A percentile compares a stretch with the other conserved stretches of the same genome.
Evolutionary conservation across 306 rosid species (phyloP).

Genomic region (Astragalus glycyphyllos): DNA sequence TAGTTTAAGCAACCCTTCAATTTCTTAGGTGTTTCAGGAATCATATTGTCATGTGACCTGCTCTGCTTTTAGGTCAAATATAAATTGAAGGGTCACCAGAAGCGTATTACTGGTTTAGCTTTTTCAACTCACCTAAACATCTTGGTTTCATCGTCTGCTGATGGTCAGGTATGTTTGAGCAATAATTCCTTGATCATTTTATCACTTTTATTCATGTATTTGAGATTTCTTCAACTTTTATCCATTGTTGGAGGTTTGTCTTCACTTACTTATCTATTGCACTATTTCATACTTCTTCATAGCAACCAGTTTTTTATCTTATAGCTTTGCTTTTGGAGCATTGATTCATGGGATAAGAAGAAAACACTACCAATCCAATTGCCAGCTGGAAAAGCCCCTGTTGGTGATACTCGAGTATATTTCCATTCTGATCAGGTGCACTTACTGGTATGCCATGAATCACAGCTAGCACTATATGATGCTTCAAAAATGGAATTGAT

Average conservation of each 20-base stretch:
- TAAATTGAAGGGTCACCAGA: conserved; percentile 78
- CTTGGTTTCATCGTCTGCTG: conserved; percentile 77
- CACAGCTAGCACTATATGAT: conserved; percentile 66
- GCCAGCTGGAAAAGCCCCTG: conserved; percentile 48
- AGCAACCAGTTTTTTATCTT: conserved; percentile 26
- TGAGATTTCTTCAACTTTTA: conserved; percentile 20
- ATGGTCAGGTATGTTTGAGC: conserved; percentile 68
- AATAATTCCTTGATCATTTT: neutral
- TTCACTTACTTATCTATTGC: conserved; percentile 7
- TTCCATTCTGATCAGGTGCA: conserved; percentile 62
- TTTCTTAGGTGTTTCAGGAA: conserved; percentile 31
- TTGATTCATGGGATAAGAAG: conserved; percentile 63
- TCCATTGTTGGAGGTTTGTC: conserved; percentile 3
- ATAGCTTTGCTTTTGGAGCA: conserved; percentile 57
- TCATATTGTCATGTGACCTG: conserved; percentile 24
- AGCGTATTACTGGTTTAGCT: conserved; percentile 75
- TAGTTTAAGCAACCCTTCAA: conserved; percentile 16
- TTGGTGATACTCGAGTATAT: conserved; percentile 49
- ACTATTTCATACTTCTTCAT: conserved; percentile 42
- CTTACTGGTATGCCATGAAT: conserved; percentile 61
- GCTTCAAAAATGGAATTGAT: conserved; percentile 60
- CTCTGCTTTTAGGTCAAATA: conserved; percentile 60
- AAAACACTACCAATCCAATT: conserved; percentile 55
- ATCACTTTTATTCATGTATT: conserved; percentile 22
- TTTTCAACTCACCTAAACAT: conserved; percentile 70